A percentile compares a stretch with the other conserved stretches of the same genome.
Conservation (phyloP, 1,284 basidiomycete species). For the Austroboletus novae-zelandiae region DNA sequence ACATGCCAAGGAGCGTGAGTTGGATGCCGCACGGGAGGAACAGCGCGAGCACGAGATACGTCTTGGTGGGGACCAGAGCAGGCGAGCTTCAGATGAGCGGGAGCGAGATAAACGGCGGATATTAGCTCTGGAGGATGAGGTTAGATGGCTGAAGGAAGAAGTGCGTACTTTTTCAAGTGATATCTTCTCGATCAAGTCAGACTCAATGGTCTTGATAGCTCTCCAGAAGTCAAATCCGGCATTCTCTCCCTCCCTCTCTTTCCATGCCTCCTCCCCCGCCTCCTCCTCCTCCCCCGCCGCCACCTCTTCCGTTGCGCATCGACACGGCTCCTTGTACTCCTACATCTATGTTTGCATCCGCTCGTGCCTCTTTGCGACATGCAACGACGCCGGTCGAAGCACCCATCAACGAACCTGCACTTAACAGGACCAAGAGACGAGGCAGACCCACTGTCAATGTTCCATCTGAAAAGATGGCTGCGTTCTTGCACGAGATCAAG, state of each 20-base stretch:
- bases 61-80: slow-evolving; percentile 18
- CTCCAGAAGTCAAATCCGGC: slow-evolving; percentile 36
- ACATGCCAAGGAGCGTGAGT: slow-evolving; percentile 57
- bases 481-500: slow-evolving; percentile 76
- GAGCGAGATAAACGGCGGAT: slow-evolving; percentile 63
- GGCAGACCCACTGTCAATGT: slow-evolving; percentile 69
- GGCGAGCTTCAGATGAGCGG: slow-evolving; percentile 40
- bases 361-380: slow-evolving; percentile 62
- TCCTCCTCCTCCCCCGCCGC: slow-evolving; percentile 49
- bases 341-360: slow-evolving; percentile 48
- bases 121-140: slow-evolving; percentile 62
- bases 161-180: slow-evolving; percentile 36
- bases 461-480: slow-evolving; percentile 75
- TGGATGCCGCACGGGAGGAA: slow-evolving; percentile 52
- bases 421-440: slow-evolving; percentile 33
- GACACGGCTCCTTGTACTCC: slow-evolving; percentile 31
- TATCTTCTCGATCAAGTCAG: not conserved
- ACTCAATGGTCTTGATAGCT: slow-evolving; percentile 34
- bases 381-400: slow-evolving; percentile 57
- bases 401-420: slow-evolving; percentile 52
- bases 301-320: slow-evolving; percentile 38
- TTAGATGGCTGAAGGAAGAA: slow-evolving; percentile 59
- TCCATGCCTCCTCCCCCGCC: slow-evolving; percentile 37
- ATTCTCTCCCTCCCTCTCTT: slow-evolving; percentile 18
- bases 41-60: slow-evolving; percentile 39